Evolutionary conservation across 1,139 yeast genomes (phyloP), one percentile per base, ranked within the genome.

Genomic region (Geotrichum australiense): DNA sequence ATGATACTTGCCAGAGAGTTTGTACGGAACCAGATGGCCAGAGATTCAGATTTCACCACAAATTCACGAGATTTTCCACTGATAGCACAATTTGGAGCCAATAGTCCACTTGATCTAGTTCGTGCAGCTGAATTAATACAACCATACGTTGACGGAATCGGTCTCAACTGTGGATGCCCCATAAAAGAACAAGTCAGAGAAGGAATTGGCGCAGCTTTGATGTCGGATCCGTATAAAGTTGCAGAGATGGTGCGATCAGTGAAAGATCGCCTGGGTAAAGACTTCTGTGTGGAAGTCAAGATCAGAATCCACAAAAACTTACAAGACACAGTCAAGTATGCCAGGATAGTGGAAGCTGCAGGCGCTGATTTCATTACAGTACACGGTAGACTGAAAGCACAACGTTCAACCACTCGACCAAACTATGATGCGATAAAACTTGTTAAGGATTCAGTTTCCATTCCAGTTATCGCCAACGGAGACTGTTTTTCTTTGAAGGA

Each of bases 161-260:
- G 98, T 0, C 70, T 91, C 44, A 93, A 91, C 66, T 91, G 98
- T 64, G 98, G 98, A 0, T 91, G 98, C 63, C 98, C 98, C 1
- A 87, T 91, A 40, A 83, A 80, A 50, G 97, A 91, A 51, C 98
- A 91, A 60, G 85, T 85, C 4, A 72, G 95, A 36, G 96, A 87
- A 59, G 98, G 98, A 14, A 87, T 91, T 20, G 98, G 98, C 3
- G 96, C 97, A 1, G 96, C 96, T 0, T 69, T 91, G 43, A 89
- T 91, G 87, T 68, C 78, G 22, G 79, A 84, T 49, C 86, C 93
- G 0, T 86, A 85, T 28, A 65, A 80, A 38, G 94, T 93, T 3
- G 74, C 91, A 0, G 71, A 73, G 2, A 83, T 91, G 95, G 95
- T 91, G 2, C 66, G 69, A 38, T 85, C 86, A 0, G 94, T 87